Base-by-base conservation (phyloP, 345 rosid genomes). In the Pugionium cornutum region DNA sequence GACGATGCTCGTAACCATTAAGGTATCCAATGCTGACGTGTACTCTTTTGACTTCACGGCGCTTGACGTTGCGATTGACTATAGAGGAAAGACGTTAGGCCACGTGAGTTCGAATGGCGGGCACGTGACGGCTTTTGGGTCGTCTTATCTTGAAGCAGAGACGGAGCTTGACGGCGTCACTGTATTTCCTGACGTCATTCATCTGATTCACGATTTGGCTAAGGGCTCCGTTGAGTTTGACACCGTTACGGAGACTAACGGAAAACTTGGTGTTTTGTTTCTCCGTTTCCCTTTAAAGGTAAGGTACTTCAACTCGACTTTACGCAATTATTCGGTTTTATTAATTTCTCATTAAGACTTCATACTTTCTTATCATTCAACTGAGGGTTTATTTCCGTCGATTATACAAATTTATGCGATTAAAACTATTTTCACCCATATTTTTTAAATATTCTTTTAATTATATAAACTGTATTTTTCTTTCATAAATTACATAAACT, bases 21-120 rank as follows among this genome's bases (percentile, higher is more conserved):
- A 74, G 61, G 95, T 92, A 58, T 65, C 75, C 8, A 89, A 92
- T 51, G 76, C 75, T 32, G 96, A 86, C 74, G 82, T 86, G 59
- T 92, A 86, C 78, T 74, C 87, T 71, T 72, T 87, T 77, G 88
- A 82, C 72, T 86, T 81, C 52, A 64, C 66, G 30, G 73, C 2
- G 10, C 78, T 92, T 9, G 84, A 83, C 53, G 87, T 92, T 51
- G 74, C 78, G 8, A 44, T 92, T 0, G 77, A 51, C 6, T 92
- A 87, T 68, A 79, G 88, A 44, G 95, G 95, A 69, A 84, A 83
- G 74, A 73, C 68, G 81, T 72, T 89, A 63, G 96, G 96, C 30
- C 88, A 80, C 75, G 92, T 83, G 84, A 80, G 45, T 58, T 80
- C 88, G 0, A 62, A 71, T 8, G 70, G 69, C 0, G 89, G 88